These are phyloP conservation scores for Cudoniella acicularis DNA, from an alignment of 495 filamentous ascomycete genomes.

Conservation along the genomic window DNA sequence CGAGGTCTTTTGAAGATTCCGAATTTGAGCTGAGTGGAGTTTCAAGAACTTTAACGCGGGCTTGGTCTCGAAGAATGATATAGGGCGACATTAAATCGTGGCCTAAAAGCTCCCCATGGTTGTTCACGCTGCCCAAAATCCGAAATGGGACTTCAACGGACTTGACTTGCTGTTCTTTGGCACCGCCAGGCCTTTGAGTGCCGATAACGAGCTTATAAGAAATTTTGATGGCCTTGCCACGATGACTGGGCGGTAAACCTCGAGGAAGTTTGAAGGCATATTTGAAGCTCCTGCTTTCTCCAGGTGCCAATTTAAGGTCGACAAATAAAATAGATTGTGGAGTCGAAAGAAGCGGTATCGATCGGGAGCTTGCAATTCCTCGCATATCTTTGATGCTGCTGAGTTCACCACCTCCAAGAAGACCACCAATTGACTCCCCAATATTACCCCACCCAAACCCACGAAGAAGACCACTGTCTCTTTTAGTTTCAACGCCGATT, in stretches of 20 bases:
- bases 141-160: slow-evolving; percentile 93
- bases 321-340: slow-evolving; percentile 98
- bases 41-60: slow-evolving; percentile 54
- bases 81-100: slow-evolving; percentile 95
- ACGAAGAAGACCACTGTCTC: slow-evolving; percentile 74
- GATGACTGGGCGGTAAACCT: slow-evolving; percentile 84
- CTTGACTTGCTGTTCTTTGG: slow-evolving; percentile 76
- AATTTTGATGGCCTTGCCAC: slow-evolving; percentile 91
- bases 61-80: slow-evolving; percentile 83
- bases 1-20: slow-evolving; percentile 6
- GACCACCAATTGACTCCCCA: slow-evolving; percentile 81
- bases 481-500: slow-evolving; percentile 70
- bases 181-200: slow-evolving; percentile 77
- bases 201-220: slow-evolving; percentile 88
- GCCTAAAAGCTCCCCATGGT: slow-evolving; percentile 52
- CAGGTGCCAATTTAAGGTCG: slow-evolving; percentile 79
- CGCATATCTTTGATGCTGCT: slow-evolving; percentile 95
- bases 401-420: slow-evolving; percentile 79
- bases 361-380: slow-evolving; percentile 70
- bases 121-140: slow-evolving; percentile 87
- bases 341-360: slow-evolving; percentile 85
- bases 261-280: slow-evolving; percentile 83
- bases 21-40: slow-evolving; percentile 19
- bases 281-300: slow-evolving; percentile 81
- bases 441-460: slow-evolving; percentile 86